Evolutionary conservation across 2,329 filamentous ascomycete genomes (phyloP).

Genomic region (Arthrinium puccinioides): DNA sequence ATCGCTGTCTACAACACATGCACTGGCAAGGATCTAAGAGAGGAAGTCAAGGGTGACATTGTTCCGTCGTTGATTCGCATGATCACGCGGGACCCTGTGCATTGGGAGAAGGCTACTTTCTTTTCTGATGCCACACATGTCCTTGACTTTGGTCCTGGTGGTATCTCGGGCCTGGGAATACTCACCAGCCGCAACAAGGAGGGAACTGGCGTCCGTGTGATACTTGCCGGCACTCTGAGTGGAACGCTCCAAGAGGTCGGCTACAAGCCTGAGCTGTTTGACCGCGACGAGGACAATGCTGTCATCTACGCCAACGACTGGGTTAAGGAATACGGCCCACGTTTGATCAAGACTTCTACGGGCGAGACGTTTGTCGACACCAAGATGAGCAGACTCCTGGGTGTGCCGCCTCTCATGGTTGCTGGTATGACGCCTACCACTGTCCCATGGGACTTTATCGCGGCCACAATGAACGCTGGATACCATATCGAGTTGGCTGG

Average conservation of each 20-base stretch:
- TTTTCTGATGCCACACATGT: slow-evolving; percentile 91
- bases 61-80: slow-evolving; percentile 82
- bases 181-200: slow-evolving; percentile 99
- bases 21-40: slow-evolving; percentile 76
- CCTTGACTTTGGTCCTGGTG: slow-evolving; percentile 92
- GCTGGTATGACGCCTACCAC: slow-evolving; percentile 92
- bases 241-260: slow-evolving; percentile 86
- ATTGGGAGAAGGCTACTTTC: slow-evolving; percentile 92
- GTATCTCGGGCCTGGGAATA: slow-evolving; percentile 91
- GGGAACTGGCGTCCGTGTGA: slow-evolving; percentile 92
- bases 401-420: slow-evolving; percentile 80
- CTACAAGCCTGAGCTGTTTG: slow-evolving; percentile 96
- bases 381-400: slow-evolving; percentile 85
- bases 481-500: slow-evolving; percentile 88
- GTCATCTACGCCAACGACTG: slow-evolving; percentile 94
- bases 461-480: slow-evolving; percentile 89
- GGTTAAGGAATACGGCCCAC: slow-evolving; percentile 96
- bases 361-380: slow-evolving; percentile 93
- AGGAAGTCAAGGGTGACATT: slow-evolving; percentile 65
- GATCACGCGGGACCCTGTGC: slow-evolving; percentile 88
- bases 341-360: slow-evolving; percentile 78
- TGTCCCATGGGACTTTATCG: slow-evolving; percentile 85
- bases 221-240: slow-evolving; percentile 87
- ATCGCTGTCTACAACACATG: slow-evolving; percentile 89
- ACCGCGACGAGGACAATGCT: slow-evolving; percentile 89